Conservation (phyloP, 495 filamentous ascomycete species). For the Peziza echinospora region DNA sequence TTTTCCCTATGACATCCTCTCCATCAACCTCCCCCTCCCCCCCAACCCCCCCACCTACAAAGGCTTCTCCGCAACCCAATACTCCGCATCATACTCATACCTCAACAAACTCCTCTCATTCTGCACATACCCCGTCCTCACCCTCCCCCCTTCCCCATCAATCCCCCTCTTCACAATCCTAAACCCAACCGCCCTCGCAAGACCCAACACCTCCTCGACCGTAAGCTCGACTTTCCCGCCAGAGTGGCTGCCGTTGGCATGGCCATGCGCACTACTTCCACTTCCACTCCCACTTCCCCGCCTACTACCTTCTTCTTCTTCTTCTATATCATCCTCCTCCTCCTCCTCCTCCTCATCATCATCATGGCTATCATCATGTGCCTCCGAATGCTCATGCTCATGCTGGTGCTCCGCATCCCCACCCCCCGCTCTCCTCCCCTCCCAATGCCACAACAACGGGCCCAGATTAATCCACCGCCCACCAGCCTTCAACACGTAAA, state of each 20-base stretch:
- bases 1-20: no score
- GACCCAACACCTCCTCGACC: constrained; percentile 5
- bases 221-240: constrained; percentile 2
- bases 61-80: neutral
- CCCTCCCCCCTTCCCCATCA: neutral
- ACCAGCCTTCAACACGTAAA: constrained; percentile 21
- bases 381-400: constrained; percentile 13
- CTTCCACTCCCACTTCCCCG: constrained; percentile 13
- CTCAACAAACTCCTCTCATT: neutral
- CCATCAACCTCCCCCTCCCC: neutral
- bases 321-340: no score
- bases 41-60: neutral
- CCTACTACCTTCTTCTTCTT: no score
- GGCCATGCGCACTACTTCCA: constrained; percentile 1
- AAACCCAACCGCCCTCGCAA: constrained; percentile 12
- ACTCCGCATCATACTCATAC: neutral
- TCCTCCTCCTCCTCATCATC: no score
- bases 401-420: constrained; percentile 7
- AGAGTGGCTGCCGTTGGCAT: no score
- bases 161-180: neutral
- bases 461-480: constrained; percentile 29
- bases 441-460: constrained; percentile 23
- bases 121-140: neutral
- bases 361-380: no score
- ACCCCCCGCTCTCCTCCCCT: constrained; percentile 7